These are phyloP conservation scores for Cnidoscolus chayamansa DNA, from an alignment of 441 rosid genomes.

Conservation along the genomic window DNA sequence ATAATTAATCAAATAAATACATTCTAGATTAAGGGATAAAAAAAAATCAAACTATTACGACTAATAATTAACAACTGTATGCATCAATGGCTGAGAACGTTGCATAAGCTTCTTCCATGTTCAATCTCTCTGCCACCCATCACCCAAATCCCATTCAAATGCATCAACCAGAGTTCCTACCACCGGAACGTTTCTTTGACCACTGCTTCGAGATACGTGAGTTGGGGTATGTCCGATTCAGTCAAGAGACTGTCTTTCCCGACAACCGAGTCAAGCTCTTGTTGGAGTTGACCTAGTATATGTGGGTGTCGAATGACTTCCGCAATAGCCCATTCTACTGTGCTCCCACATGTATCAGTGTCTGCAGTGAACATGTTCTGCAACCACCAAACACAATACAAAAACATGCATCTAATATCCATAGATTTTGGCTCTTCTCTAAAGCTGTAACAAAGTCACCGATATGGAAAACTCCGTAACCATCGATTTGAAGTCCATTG, in stretches of 20 bases:
- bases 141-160: slow-evolving; percentile 56
- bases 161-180: slow-evolving; percentile 63
- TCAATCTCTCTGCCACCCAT: slow-evolving; percentile 45
- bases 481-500: no score
- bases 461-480: no score
- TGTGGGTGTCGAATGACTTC: slow-evolving; percentile 50
- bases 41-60: no score
- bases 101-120: slow-evolving; percentile 62
- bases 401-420: background rate
- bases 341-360: slow-evolving; percentile 49
- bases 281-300: slow-evolving; percentile 36
- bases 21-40: no score
- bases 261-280: slow-evolving; percentile 42
- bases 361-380: slow-evolving; percentile 61
- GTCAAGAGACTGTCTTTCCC: slow-evolving; percentile 46
- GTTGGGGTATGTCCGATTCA: slow-evolving; percentile 45
- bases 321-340: slow-evolving; percentile 49
- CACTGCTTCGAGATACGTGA: slow-evolving; percentile 56
- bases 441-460: no score
- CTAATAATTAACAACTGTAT: no score
- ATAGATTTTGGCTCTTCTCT: no score
- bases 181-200: slow-evolving; percentile 61
- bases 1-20: no score
- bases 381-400: background rate
- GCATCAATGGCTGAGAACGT: no score